Evolutionary conservation across 2,329 filamentous ascomycete species (phyloP), one percentile per base, ranked within the genome.

Genomic region (Aspergillus udagawae): DNA sequence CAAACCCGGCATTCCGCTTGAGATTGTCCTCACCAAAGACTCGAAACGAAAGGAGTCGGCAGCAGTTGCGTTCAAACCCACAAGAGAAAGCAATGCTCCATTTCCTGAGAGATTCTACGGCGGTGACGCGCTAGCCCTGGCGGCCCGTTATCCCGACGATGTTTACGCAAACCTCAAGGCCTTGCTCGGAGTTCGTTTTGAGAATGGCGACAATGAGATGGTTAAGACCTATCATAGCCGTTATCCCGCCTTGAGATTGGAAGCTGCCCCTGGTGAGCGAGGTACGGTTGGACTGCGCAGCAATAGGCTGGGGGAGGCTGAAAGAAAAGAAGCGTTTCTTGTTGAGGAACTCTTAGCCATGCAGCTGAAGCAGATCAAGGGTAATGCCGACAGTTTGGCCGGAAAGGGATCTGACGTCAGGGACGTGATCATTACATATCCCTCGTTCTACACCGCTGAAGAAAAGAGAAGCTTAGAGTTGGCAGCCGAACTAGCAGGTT

Each of bases 11-110:
- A 93, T 96, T 53, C 94, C 94, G 10, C 90, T 99, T 72, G 94
- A 99, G 65, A 97, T 99, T 64, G 93, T 99, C 73, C 84, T 97
- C 56, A 97, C 92, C 29, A 99, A 97, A 74, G 94, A 99, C 78
- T 97, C 94, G 29, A 90, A 96, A 75, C 89, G 94, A 70, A 99
- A 99, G 81, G 94, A 99, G 75, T 85, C 84, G 25, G 91, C 92
- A 1, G 92, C 92, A 45, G 86, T 99, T 65, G 89, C 91, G 47
- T 97, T 99, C 80, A 97, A 99, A 78, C 91, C 92, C 41, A 82
- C 85, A n/a, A 84, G 84, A 66, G 80, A 85, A 58, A 83, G 83
- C 68, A 80, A 80, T 64, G 87, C 84, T 53, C 77, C 80, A 20
- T 97, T 89, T 73, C 94, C 94, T 42, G 94, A 99, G 77, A 84